A percentile compares a stretch with the other conserved stretches of the same genome.
phyloP scores from a whole-genome alignment of 495 filamentous ascomycete species.

The Penicillium steckii region DNA sequence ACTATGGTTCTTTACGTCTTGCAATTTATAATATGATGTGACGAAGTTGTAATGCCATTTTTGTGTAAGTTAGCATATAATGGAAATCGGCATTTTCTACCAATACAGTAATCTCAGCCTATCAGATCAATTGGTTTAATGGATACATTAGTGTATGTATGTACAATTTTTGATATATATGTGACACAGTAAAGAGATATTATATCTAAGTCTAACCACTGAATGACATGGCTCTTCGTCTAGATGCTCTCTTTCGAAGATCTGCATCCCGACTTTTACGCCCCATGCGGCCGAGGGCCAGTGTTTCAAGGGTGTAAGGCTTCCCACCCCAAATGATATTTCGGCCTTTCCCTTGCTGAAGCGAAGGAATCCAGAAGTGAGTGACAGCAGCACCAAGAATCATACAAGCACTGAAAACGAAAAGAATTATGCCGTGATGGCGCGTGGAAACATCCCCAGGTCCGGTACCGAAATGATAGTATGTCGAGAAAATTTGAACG shows the following conservation, averaged over 20 bases:
- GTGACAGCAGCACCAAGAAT: conserved; percentile 44
- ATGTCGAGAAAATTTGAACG: conserved; percentile 51
- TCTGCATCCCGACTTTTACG: conserved; percentile 39
- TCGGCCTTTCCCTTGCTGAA: conserved; percentile 29
- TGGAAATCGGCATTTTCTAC: too few relatives aligned
- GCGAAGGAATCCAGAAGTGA: conserved; percentile 44
- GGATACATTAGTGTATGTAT: too few relatives aligned
- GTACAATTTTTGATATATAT: too few relatives aligned
- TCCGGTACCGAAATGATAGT: conserved; percentile 40
- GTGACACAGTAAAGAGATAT: too few relatives aligned
- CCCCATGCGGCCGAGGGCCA: conserved; percentile 39
- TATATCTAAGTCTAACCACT: conserved; percentile 10
- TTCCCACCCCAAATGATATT: conserved; percentile 39
- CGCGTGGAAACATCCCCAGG: conserved; percentile 31
- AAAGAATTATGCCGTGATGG: conserved; percentile 43
- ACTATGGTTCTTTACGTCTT: too few relatives aligned
- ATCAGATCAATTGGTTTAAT: too few relatives aligned
- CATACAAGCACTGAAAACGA: conserved; percentile 49
- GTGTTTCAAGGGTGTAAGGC: conserved; percentile 40
- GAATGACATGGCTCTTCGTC: conserved; percentile 22
- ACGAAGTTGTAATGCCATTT: too few relatives aligned
- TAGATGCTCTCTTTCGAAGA: conserved; percentile 17
- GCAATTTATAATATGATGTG: too few relatives aligned
- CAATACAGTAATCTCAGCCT: too few relatives aligned
- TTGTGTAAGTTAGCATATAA: too few relatives aligned